Evolutionary conservation across 345 rosid species (phyloP).

Genomic region (Euphorbia tirucalli): DNA sequence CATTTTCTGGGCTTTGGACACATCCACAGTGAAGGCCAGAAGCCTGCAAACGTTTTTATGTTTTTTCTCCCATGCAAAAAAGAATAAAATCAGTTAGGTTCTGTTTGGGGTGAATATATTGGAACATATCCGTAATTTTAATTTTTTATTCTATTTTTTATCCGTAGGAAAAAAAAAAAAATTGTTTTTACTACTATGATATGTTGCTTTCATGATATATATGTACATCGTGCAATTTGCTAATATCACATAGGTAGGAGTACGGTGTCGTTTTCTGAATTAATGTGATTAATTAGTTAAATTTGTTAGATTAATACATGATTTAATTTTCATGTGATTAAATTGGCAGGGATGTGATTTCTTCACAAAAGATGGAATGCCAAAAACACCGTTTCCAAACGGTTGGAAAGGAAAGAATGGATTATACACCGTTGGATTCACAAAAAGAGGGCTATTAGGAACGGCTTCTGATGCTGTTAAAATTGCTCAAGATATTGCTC

Average conservation of each 20-base stretch:
- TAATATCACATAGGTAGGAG: neutral
- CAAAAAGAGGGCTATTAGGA: constrained; percentile 77
- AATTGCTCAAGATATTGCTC: constrained; percentile 59
- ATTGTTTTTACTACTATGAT: neutral
- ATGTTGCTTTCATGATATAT: constrained; percentile 22
- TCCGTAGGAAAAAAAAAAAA: neutral
- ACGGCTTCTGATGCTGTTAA: constrained; percentile 68
- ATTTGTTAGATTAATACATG: too few relatives aligned
- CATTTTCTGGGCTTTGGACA: constrained; percentile 40
- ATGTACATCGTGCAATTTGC: constrained; percentile 16
- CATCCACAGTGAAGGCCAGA: constrained; percentile 29
- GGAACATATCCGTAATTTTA: neutral
- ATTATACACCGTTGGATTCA: constrained; percentile 81
- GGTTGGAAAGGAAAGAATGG: constrained; percentile 84
- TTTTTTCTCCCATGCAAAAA: constrained; percentile 39
- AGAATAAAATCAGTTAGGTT: constrained; percentile 28
- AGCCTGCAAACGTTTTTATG: constrained; percentile 33
- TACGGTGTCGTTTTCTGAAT: neutral
- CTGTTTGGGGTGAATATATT: constrained; percentile 22
- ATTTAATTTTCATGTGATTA: too few relatives aligned
- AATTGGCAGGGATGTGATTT: constrained; percentile 48
- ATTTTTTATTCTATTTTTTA: neutral
- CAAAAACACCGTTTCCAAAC: constrained; percentile 68
- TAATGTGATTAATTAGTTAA: too few relatives aligned
- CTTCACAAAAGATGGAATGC: constrained; percentile 83